Base-by-base conservation (phyloP, 2,329 filamentous ascomycete genomes). In the Penicillium nordicum region DNA sequence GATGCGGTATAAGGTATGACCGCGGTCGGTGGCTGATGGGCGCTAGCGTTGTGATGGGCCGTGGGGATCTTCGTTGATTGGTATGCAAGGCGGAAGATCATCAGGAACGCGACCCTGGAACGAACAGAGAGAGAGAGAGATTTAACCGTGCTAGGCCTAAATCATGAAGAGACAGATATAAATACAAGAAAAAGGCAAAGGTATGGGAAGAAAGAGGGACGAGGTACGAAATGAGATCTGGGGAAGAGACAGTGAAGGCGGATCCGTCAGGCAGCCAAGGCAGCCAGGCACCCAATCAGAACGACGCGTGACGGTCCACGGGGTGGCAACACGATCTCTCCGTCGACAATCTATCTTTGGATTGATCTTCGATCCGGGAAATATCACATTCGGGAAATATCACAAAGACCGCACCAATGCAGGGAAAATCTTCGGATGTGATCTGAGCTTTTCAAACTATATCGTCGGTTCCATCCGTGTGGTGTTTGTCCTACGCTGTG, bases 11-110 rank as follows among this genome's bases (percentile, higher is more conserved):
- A 47, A 53, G 52, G 42, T 59, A 63, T 59, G 57, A 62, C 54
- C 52, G 49, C 53, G 50, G 61, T 59, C 46, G 57, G 63, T 57
- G 44, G 53, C 58, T 51, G n/a, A 34, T 52, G 40, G 43, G 43
- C 42, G 56, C 63, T 64, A 64, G 55, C 46, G 50, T 27, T 52
- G 42, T 25, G 50, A 52, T 42, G 18, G 12, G 34, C 40, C 54
- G 63, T 59, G 62, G 62, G 34, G 63, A 64, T 59, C 57, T 58
- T 55, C 62, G 40, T 53, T 53, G 50, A 58, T 57, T 54, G 59
- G 59, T 62, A 55, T 41, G 41, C 30, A 46, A 42, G 25, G 50
- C 53, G 47, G 60, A 63, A 27, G 50, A 61, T 63, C 62, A 52
- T 44, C 61, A 57, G 57, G 50, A 32, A 59, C 50, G 29, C 21